Conservation (phyloP, 805 yeast genomes). For the Zygoascus tannicola region DNA sequence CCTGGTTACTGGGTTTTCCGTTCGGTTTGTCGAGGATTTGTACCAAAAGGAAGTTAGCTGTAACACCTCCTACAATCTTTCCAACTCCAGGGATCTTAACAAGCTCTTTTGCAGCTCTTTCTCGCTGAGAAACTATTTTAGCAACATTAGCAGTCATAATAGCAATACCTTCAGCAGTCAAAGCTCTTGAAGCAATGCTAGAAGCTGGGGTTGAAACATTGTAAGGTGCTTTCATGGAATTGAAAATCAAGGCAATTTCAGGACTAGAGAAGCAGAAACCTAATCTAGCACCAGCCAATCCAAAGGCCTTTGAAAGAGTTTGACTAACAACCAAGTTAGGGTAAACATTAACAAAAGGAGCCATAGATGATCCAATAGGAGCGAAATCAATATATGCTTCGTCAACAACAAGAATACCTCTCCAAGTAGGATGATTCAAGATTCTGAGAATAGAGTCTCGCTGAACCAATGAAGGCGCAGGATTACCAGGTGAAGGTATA, state of each 20-base stretch:
- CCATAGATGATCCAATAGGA: conserved; percentile 54
- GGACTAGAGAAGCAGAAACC: conserved; percentile 67
- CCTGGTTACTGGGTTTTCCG: conserved; percentile 56
- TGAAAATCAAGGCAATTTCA: conserved; percentile 56
- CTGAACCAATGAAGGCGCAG: conserved; percentile 65
- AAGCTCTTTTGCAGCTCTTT: conserved; percentile 42
- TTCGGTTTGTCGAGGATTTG: conserved; percentile 50
- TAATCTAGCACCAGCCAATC: conserved; percentile 87
- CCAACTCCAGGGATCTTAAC: conserved; percentile 57
- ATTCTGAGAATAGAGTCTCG: conserved; percentile 41
- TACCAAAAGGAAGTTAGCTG: conserved; percentile 75
- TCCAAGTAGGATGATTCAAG: conserved; percentile 42
- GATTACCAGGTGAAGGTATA: conserved; percentile 94
- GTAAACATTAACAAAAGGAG: conserved; percentile 70
- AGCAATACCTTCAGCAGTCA: conserved; percentile 45
- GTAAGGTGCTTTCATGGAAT: conserved; percentile 93
- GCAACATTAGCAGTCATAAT: conserved; percentile 49
- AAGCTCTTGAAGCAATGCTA: conserved; percentile 64
- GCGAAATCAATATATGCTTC: conserved; percentile 94
- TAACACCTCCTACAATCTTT: conserved; percentile 69
- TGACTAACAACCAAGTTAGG: conserved; percentile 84
- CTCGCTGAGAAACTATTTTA: conserved; percentile 47
- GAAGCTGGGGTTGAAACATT: conserved; percentile 80
- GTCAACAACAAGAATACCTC: conserved; percentile 77
- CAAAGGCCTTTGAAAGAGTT: conserved; percentile 90